A percentile compares a stretch with the other conserved stretches of the same genome.
Conservation (phyloP, 768 basidiomycete species). For the Dictyophora rubrovolvata region DNA sequence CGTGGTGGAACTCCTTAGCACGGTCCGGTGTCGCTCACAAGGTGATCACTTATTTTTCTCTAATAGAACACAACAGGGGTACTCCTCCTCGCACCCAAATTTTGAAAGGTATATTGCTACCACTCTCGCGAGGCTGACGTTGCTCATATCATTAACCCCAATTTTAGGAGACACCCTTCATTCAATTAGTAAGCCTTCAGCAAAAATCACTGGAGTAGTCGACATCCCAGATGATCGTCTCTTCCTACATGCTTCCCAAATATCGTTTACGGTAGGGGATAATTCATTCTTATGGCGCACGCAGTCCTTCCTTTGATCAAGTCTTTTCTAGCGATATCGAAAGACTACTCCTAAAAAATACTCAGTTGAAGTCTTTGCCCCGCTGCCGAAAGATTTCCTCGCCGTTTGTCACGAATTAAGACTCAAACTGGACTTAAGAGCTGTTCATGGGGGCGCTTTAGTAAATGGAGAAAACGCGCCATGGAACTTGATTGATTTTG, state of each 20-base stretch:
- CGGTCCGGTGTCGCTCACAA: too few relatives aligned
- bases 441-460: constrained; percentile 36
- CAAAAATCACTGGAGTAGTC: constrained; percentile 8
- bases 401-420: constrained; percentile 36
- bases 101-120: constrained; percentile 31
- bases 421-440: constrained; percentile 29
- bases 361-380: constrained; percentile 44
- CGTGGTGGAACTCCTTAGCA: too few relatives aligned
- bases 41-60: not conserved
- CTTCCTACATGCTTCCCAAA: constrained; percentile 50
- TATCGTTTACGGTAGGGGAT: constrained; percentile 43
- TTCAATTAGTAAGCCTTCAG: constrained; percentile 24
- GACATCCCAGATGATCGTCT: constrained; percentile 37
- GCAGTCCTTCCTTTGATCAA: not conserved
- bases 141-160: constrained; percentile 34
- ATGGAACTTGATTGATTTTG: not conserved
- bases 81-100: constrained; percentile 42
- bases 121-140: not conserved
- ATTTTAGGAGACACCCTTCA: constrained; percentile 54
- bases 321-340: constrained; percentile 35
- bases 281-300: not conserved
- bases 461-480: constrained; percentile 29
- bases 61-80: constrained; percentile 52
- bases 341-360: constrained; percentile 33
- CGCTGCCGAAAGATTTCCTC: constrained; percentile 47